These are phyloP conservation scores for Zasmidium cellare DNA, from an alignment of 2,329 filamentous ascomycete species.

Conservation along the genomic window DNA sequence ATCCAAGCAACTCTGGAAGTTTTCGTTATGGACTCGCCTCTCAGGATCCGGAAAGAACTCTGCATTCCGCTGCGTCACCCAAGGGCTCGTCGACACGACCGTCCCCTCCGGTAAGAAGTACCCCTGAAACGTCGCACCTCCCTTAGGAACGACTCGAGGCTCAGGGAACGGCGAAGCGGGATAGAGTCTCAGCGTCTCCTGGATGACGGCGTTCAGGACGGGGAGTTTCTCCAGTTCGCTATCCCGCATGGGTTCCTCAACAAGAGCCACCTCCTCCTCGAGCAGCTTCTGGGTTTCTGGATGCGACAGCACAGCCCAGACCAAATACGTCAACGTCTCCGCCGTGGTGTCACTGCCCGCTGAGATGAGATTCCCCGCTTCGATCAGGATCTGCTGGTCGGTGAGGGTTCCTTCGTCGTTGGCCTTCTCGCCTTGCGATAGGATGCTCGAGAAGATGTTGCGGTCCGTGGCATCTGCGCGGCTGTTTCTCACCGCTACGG, in stretches of 20 bases:
- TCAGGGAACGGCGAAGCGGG: constrained; percentile 41
- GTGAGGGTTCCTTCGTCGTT: constrained; percentile 7
- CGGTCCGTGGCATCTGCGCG: neutral
- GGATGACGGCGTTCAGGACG: constrained; percentile 38
- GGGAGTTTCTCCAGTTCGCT: neutral
- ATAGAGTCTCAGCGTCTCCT: constrained; percentile 47
- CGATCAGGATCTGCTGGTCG: constrained; percentile 15
- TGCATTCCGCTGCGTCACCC: neutral
- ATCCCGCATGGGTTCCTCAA: neutral
- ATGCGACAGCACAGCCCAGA: constrained; percentile 22
- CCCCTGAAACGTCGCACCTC: constrained; percentile 23
- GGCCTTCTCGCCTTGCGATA: neutral
- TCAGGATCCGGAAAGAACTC: neutral
- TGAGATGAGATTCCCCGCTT: constrained; percentile 20
- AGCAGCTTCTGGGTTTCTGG: constrained; percentile 18
- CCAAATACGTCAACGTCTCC: constrained; percentile 25
- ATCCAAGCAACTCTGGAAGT: no score
- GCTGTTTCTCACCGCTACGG: no score
- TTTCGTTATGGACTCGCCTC: neutral
- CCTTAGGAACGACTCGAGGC: constrained; percentile 21
- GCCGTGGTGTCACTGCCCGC: constrained; percentile 26
- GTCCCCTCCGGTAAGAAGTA: constrained; percentile 21
- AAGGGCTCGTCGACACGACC: neutral
- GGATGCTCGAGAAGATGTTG: neutral
- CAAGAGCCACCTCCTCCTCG: constrained; percentile 16